Percentiles rank a stretch among this genome's conserved stretches.
Conservation (phyloP, 2,329 filamentous ascomycete genomes). For the Colletotrichum brevisporum region DNA sequence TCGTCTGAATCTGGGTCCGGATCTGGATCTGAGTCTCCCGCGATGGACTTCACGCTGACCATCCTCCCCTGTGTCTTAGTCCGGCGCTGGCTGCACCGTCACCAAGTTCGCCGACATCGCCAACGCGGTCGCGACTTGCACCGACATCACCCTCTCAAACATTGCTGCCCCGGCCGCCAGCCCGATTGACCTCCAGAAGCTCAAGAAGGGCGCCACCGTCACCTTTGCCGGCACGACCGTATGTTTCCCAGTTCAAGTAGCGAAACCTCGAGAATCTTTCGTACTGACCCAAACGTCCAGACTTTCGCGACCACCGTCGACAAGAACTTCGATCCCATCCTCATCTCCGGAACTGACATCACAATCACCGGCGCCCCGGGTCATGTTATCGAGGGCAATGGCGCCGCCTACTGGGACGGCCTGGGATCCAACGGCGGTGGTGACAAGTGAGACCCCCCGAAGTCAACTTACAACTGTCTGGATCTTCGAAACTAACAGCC, state of each 20-base stretch:
- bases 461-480: neutral
- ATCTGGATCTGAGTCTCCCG: neutral
- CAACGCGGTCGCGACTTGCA: conserved; percentile 30
- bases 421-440: conserved; percentile 37
- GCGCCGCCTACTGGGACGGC: conserved; percentile 37
- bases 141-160: conserved; percentile 33
- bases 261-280: no score
- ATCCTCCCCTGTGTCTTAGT: conserved; percentile 5
- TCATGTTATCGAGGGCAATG: conserved; percentile 36
- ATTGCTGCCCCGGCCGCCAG: conserved; percentile 29
- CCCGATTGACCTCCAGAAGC: conserved; percentile 31
- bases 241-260: neutral
- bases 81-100: conserved; percentile 20
- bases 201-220: conserved; percentile 23
- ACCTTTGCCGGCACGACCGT: conserved; percentile 35
- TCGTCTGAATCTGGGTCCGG: neutral
- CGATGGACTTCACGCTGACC: conserved; percentile 10
- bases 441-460: conserved; percentile 19
- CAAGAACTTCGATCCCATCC: conserved; percentile 31
- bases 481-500: neutral
- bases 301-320: conserved; percentile 28
- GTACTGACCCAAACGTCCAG: conserved; percentile 1
- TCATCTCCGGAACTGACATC: conserved; percentile 34
- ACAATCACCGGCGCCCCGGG: conserved; percentile 32
- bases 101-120: conserved; percentile 29